phyloP scores from a whole-genome alignment of 495 filamentous ascomycete species.

The Aspergillus heteromorphus region DNA sequence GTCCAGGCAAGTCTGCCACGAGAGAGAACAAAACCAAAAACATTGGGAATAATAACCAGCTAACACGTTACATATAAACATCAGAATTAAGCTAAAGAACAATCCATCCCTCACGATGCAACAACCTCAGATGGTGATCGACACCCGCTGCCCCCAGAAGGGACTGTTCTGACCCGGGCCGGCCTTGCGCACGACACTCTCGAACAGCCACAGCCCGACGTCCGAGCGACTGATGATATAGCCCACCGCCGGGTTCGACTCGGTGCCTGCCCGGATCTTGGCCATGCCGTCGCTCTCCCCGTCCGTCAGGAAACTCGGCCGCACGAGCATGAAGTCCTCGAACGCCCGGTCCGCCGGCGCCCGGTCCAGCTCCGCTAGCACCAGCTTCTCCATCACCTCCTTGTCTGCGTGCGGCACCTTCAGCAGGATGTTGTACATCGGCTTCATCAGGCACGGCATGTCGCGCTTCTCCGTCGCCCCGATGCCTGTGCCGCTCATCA shows the following conservation, averaged over 20 bases:
- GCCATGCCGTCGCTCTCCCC: conserved; percentile 22
- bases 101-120: no score
- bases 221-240: conserved; percentile 40
- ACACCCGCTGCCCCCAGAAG: not conserved
- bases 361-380: conserved; percentile 27
- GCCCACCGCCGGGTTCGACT: conserved; percentile 36
- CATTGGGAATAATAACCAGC: no score
- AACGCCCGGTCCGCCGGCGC: conserved; percentile 6
- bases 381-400: conserved; percentile 48
- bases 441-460: conserved; percentile 43
- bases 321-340: conserved; percentile 43
- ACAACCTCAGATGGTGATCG: not conserved
- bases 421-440: conserved; percentile 48
- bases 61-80: no score
- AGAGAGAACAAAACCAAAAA: no score
- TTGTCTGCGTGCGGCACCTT: conserved; percentile 55
- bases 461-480: conserved; percentile 44
- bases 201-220: conserved; percentile 35
- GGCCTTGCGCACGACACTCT: conserved; percentile 16
- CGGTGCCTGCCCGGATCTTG: conserved; percentile 36
- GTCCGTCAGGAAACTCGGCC: conserved; percentile 36
- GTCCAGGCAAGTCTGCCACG: no score
- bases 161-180: not conserved
- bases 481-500: conserved; percentile 53
- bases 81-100: no score